Percentiles rank a stretch among this genome's conserved stretches.
Evolutionary conservation across 1,139 yeast species (phyloP).

Genomic region (Pichia sp.): DNA sequence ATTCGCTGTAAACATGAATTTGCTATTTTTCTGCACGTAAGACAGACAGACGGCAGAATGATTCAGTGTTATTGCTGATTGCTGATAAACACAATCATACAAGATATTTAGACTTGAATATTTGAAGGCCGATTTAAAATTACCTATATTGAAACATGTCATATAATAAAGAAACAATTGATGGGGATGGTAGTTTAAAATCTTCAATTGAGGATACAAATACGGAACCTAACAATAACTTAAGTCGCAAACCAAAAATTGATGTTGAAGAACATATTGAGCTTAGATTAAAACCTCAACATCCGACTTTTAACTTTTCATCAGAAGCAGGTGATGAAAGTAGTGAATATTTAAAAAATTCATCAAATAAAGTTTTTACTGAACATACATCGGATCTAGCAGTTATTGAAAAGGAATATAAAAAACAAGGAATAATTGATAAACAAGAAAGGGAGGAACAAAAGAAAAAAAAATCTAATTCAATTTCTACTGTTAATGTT

Average conservation of each 20-base stretch:
- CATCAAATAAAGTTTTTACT: background rate
- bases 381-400: constrained; percentile 2
- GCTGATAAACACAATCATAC: no score
- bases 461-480: constrained; percentile 4
- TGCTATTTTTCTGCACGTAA: no score
- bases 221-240: background rate
- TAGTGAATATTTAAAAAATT: background rate
- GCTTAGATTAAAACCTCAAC: constrained; percentile 24
- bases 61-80: no score
- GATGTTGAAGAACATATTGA: constrained; percentile 15
- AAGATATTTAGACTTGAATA: no score
- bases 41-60: no score
- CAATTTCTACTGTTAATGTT: constrained; percentile 13
- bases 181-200: no score
- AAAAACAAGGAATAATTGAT: constrained; percentile 1
- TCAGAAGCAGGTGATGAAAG: background rate
- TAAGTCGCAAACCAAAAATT: background rate
- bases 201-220: background rate
- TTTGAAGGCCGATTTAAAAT: no score
- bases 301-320: constrained; percentile 23
- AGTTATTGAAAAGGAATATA: background rate
- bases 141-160: no score
- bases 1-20: no score
- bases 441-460: background rate
- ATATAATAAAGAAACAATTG: no score